A percentile compares a stretch with the other conserved stretches of the same genome.
These are phyloP conservation scores for Magnusiomyces paraingens DNA, from an alignment of 1,139 yeast genomes.

Conservation along the genomic window DNA sequence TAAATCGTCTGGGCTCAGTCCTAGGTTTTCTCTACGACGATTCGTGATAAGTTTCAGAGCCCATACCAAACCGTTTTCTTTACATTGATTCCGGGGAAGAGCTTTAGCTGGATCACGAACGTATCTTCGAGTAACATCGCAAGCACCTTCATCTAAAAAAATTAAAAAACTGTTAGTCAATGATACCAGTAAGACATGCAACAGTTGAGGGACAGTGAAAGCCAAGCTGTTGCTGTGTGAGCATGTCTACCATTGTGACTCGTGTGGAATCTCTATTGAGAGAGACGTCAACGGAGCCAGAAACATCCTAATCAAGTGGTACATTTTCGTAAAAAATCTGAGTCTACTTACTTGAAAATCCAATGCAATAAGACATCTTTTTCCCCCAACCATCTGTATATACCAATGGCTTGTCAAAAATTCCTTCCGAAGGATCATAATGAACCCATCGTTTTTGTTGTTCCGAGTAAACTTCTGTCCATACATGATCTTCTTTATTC, in stretches of 20 bases:
- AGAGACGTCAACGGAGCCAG: too few relatives aligned
- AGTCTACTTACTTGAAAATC: conserved; percentile 40
- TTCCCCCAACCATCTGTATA: conserved; percentile 90
- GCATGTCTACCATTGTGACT: too few relatives aligned
- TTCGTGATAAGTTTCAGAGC: conserved; percentile 40
- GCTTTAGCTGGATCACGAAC: conserved; percentile 46
- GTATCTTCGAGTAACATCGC: conserved; percentile 67
- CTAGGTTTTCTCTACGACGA: conserved; percentile 29
- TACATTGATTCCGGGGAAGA: conserved; percentile 45
- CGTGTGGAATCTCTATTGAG: too few relatives aligned
- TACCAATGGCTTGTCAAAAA: conserved; percentile 71
- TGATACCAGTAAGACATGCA: too few relatives aligned
- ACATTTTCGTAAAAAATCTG: not conserved
- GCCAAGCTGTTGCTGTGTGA: too few relatives aligned
- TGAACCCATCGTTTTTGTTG: conserved; percentile 71
- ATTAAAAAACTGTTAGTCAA: conserved; percentile 5
- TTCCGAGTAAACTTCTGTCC: conserved; percentile 83
- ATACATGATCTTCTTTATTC: conserved; percentile 86
- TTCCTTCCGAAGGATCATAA: conserved; percentile 81
- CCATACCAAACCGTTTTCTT: conserved; percentile 38
- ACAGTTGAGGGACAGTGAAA: too few relatives aligned
- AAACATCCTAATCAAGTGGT: too few relatives aligned
- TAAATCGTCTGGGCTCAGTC: conserved; percentile 32
- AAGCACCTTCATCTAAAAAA: conserved; percentile 39
- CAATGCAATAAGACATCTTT: conserved; percentile 81